These are phyloP conservation scores for Entomortierella parvispora DNA, from an alignment of 192 early-diverging fungal species.

Conservation along the genomic window DNA sequence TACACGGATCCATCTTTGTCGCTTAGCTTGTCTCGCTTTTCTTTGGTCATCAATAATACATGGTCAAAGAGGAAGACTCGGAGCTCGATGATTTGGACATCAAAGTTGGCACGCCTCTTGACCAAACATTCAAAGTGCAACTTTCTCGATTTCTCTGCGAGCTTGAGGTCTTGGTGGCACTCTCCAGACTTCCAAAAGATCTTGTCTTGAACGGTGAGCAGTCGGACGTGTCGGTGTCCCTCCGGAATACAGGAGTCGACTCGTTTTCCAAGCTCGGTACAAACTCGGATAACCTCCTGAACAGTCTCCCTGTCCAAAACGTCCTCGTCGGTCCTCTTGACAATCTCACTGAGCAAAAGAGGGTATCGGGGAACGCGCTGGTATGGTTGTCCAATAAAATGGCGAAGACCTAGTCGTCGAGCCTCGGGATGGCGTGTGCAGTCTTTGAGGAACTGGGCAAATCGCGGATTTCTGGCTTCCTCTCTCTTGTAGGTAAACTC, in stretches of 20 bases:
- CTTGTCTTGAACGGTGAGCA: conserved; percentile 38
- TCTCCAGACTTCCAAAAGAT: conserved; percentile 34
- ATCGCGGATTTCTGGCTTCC: conserved; percentile 68
- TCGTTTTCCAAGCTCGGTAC: conserved; percentile 74
- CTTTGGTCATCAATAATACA: conserved; percentile 78
- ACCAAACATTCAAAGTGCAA: conserved; percentile 84
- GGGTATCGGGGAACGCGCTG: conserved; percentile 88
- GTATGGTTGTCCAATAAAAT: conserved; percentile 87
- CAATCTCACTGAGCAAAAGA: conserved; percentile 82
- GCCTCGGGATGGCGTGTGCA: conserved; percentile 74
- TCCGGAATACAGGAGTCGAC: conserved; percentile 79
- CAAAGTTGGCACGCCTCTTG: conserved; percentile 67
- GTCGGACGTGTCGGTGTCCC: conserved; percentile 23
- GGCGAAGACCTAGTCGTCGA: conserved; percentile 83
- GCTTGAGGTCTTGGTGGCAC: conserved; percentile 70
- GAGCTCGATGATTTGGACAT: conserved; percentile 72
- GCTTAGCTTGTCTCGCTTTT: conserved; percentile 65
- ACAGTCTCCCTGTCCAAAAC: conserved; percentile 81
- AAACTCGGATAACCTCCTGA: conserved; percentile 72
- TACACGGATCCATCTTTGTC: conserved; percentile 66
- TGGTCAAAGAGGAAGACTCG: conserved; percentile 92
- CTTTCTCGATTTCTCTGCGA: conserved; percentile 73
- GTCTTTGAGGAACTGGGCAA: conserved; percentile 82
- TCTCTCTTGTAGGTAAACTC: conserved; percentile 87
- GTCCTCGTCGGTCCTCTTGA: conserved; percentile 80